Conservation (phyloP, 2,329 filamentous ascomycete genomes). For the Thielaviopsis ethacetica region DNA sequence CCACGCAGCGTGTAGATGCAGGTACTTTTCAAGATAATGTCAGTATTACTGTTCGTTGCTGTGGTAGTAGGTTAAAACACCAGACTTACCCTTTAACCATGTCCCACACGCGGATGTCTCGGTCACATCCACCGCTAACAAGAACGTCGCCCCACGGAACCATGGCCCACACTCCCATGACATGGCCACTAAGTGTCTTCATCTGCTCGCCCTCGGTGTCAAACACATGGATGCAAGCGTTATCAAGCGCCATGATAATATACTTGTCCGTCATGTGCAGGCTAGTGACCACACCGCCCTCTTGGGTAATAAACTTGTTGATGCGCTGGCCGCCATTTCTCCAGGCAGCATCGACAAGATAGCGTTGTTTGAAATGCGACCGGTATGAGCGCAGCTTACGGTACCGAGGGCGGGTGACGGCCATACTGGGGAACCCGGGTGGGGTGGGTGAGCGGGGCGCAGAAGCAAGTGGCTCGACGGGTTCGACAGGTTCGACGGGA, state of each 20-base stretch:
- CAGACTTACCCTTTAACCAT: constrained; percentile 66
- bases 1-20: constrained; percentile 74
- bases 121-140: constrained; percentile 90
- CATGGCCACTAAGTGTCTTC: constrained; percentile 80
- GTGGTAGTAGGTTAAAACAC: neutral
- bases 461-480: neutral
- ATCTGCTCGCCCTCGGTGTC: constrained; percentile 79
- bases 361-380: constrained; percentile 93
- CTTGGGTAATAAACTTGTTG: constrained; percentile 78
- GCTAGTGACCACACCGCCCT: constrained; percentile 93
- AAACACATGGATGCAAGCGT: constrained; percentile 97
- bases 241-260: constrained; percentile 93
- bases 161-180: constrained; percentile 99
- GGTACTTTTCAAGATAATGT: constrained; percentile 29
- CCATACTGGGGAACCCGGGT: constrained; percentile 6
- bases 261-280: constrained; percentile 88
- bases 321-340: constrained; percentile 75
- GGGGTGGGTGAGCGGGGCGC: constrained; percentile 15
- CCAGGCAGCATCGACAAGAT: constrained; percentile 95
- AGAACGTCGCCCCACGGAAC: constrained; percentile 92
- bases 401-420: constrained; percentile 19
- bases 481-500: constrained; percentile 25
- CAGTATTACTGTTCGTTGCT: constrained; percentile 14
- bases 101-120: constrained; percentile 94
- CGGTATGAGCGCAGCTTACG: constrained; percentile 71